Conservation (phyloP, 2,329 filamentous ascomycete genomes). For the Stachybotrys elegans region DNA sequence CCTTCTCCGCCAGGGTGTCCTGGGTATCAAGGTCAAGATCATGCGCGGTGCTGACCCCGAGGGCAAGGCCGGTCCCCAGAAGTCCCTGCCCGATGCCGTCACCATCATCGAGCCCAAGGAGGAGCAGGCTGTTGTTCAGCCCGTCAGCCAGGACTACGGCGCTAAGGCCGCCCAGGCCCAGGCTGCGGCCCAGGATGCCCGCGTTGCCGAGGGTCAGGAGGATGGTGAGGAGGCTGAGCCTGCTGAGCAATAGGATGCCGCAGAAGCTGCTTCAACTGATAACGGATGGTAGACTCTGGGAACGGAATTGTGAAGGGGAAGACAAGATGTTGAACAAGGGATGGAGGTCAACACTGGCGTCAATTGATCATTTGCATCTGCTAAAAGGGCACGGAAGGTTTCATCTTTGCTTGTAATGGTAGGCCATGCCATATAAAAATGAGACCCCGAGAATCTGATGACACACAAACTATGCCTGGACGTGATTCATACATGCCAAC, state of each 20-base stretch:
- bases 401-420: constrained; percentile 33
- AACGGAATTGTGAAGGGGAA: constrained; percentile 15
- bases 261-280: too few species aligned
- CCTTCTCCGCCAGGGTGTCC: constrained; percentile 97
- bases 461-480: too few species aligned
- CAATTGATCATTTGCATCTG: constrained; percentile 38
- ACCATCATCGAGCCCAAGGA: constrained; percentile 99
- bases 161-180: constrained; percentile 72
- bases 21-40: constrained; percentile 99
- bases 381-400: constrained; percentile 31
- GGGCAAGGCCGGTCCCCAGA: constrained; percentile 96
- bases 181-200: constrained; percentile 60
- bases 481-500: too few species aligned
- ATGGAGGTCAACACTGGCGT: constrained; percentile 33
- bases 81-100: constrained; percentile 95
- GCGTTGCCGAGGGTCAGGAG: constrained; percentile 54
- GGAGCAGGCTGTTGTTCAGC: constrained; percentile 91
- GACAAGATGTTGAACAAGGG: constrained; percentile 16
- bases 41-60: constrained; percentile 99
- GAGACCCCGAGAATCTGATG: constrained; percentile 27
- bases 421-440: constrained; percentile 30
- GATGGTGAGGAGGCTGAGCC: constrained; percentile 50
- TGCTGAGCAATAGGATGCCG: constrained; percentile 32
- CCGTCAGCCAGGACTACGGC: constrained; percentile 97
- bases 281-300: constrained; percentile 19